Conservation (phyloP, 129 eudicot genomes). For the Helichrysum umbraculigerum region DNA sequence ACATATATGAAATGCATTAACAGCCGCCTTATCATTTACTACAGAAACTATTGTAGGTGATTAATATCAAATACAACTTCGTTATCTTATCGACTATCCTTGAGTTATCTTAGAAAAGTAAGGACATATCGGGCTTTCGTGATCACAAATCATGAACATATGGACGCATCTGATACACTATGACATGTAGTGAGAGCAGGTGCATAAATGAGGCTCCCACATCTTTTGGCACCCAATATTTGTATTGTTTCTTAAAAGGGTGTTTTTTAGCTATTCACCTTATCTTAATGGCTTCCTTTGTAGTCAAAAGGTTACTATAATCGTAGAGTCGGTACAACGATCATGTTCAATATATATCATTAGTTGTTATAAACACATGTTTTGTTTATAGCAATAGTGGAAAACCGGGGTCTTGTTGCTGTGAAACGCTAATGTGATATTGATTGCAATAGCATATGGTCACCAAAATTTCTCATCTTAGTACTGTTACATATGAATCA, state of each 20-base stretch:
- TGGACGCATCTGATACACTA: not conserved
- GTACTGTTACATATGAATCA: too few relatives aligned
- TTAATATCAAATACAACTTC: too few relatives aligned
- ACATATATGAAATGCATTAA: too few relatives aligned
- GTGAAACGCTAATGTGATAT: too few relatives aligned
- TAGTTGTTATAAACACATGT: slow-evolving; percentile 1
- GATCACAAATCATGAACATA: not conserved
- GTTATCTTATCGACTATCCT: too few relatives aligned
- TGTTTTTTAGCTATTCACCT: slow-evolving; percentile 23
- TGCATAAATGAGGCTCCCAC: slow-evolving; percentile 28
- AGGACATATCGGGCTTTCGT: not conserved
- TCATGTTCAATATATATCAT: slow-evolving; percentile 7
- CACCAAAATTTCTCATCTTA: too few relatives aligned
- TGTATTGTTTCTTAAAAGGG: slow-evolving; percentile 16
- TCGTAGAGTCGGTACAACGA: slow-evolving; percentile 17
- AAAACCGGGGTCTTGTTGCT: not conserved
- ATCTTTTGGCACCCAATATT: slow-evolving; percentile 24
- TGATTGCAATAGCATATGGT: too few relatives aligned
- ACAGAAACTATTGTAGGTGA: too few relatives aligned
- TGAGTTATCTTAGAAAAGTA: too few relatives aligned
- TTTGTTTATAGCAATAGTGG: slow-evolving; percentile 6
- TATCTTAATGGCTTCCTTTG: slow-evolving; percentile 11
- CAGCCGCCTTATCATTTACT: too few relatives aligned
- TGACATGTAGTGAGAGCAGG: slow-evolving; percentile 27
- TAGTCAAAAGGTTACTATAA: slow-evolving; percentile 17